Percentiles rank a stretch among this genome's conserved stretches.
Evolutionary conservation across 2,329 filamentous ascomycete species (phyloP).

Genomic region (Ophiostoma sp.): DNA sequence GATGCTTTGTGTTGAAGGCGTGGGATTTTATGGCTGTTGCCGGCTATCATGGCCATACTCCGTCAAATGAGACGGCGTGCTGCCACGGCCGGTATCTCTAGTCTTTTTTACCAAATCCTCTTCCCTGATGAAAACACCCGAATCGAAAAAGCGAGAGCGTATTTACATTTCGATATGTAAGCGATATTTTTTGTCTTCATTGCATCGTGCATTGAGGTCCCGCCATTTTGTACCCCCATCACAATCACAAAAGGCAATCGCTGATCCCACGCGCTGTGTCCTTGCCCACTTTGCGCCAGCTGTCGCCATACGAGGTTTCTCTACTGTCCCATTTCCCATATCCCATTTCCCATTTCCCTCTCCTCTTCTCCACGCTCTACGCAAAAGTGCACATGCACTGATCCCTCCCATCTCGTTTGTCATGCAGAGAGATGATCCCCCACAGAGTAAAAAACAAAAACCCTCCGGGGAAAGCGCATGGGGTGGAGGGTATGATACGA

Average conservation of each 20-base stretch:
- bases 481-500: neutral
- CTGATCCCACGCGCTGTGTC: neutral
- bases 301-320: neutral
- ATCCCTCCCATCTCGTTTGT: neutral
- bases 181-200: neutral
- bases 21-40: neutral
- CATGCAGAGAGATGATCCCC: neutral
- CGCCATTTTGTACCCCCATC: neutral
- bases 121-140: neutral
- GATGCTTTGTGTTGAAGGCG: neutral
- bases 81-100: neutral
- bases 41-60: neutral
- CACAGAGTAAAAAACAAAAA: neutral
- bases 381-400: neutral
- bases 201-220: neutral
- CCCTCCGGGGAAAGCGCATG: neutral
- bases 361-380: neutral
- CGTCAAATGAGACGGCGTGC: neutral
- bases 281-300: neutral
- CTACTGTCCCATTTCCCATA: neutral
- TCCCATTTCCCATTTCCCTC: neutral
- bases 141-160: neutral
- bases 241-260: neutral
- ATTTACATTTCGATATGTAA: neutral
- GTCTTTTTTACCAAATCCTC: slow-evolving; percentile 6